Evolutionary conservation across 73 alveolate genomes (phyloP).

Genomic region (Tetrahymena elliotti): DNA sequence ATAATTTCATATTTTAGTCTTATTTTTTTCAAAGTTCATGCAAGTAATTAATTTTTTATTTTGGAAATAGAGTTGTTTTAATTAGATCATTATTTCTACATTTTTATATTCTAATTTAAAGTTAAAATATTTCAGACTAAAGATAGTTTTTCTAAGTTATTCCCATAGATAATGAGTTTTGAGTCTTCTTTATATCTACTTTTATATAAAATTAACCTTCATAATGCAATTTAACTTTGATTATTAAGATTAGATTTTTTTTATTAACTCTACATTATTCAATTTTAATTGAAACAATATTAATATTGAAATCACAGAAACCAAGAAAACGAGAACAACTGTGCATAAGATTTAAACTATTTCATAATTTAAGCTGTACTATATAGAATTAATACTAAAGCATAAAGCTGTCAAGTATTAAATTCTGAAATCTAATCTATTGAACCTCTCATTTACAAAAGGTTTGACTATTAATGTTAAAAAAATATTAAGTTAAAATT

Average conservation of each 20-base stretch:
- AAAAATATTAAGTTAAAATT: too few relatives aligned
- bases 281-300: too few relatives aligned
- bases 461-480: neutral
- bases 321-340: neutral
- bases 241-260: too few relatives aligned
- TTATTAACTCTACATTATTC: neutral
- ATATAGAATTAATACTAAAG: neutral
- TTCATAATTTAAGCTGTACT: neutral
- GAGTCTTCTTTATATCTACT: neutral
- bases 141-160: neutral
- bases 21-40: neutral
- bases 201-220: neutral
- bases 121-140: neutral
- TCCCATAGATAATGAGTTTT: neutral
- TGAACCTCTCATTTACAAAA: neutral
- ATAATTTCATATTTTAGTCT: too few relatives aligned
- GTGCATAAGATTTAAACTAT: neutral
- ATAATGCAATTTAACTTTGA: too few relatives aligned
- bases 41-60: neutral
- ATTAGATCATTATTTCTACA: neutral
- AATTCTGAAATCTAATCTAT: neutral
- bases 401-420: neutral
- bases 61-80: neutral
- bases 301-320: too few relatives aligned
- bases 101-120: too few relatives aligned